Evolutionary conservation across 164 flowering plant genomes (phyloP), one percentile per base, ranked within the genome.

Genomic region (Nelumbo lutea): DNA sequence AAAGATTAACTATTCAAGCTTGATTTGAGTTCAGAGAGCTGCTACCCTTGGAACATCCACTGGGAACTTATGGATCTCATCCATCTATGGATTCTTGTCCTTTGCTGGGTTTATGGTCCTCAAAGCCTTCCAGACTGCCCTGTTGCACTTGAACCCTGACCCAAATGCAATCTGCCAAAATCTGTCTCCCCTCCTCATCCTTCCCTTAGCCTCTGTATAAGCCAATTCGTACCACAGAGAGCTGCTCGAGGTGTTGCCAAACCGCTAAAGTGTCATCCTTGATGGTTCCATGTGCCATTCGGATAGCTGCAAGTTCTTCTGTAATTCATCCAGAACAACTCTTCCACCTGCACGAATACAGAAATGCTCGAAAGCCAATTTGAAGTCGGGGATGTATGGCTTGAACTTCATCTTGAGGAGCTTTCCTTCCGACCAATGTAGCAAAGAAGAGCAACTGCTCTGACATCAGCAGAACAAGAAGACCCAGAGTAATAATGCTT

Each of bases 211-310:
- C 71, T 88, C 93, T 11, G 84, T 64, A 61, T 86, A 88, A 51
- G 90, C 89, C 85, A 90, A 74, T 69, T 90, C 96, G 60, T 87
- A 90, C 96, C 96, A 90, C 4, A 86, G 81, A 13, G 93, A 88
- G 74, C 93, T 85, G 76, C 93, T 88, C 0, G 93, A 88, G 27
- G 93, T 87, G 80, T 88, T 88, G n/a, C 93, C 93, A 59, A 87
- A 88, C 6, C 89, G 78, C 66, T 81, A 40, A 8, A 88, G 85
- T 0, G 90, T 88, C 90, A 88, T 88, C 77, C 93, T 83, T 5
- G 96, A 90, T 6, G 96, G 96, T 62, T 90, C 91, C 91, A 90
- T 90, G 55, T 90, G 88, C 91, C 96, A 86, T 44, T 87, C 88
- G 0, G 90, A 78, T 4, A 87, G 80, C 78, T 88, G 86, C 77